Conservation (phyloP, 768 basidiomycete species). For the Pleurotus ostreatus region DNA sequence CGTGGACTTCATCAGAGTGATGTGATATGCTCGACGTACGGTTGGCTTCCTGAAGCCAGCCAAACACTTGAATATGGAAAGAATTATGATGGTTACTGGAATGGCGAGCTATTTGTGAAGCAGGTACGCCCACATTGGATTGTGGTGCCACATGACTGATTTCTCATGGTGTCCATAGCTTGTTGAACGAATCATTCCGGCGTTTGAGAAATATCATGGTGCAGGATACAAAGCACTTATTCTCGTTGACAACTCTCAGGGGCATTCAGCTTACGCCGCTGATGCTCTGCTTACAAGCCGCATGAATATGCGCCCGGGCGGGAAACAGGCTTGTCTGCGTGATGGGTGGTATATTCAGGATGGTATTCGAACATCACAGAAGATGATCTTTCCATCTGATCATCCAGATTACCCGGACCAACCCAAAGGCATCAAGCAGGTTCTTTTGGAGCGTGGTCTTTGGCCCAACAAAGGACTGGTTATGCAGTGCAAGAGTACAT, state of each 20-base stretch:
- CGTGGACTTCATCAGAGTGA: slow-evolving; percentile 32
- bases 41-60: slow-evolving; percentile 25
- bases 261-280: slow-evolving; percentile 31
- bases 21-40: slow-evolving; percentile 29
- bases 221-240: slow-evolving; percentile 30
- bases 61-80: slow-evolving; percentile 37
- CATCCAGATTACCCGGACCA: slow-evolving; percentile 24
- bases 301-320: slow-evolving; percentile 35
- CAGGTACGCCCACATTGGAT: slow-evolving; percentile 13
- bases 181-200: slow-evolving; percentile 23
- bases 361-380: slow-evolving; percentile 22
- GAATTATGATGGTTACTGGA: slow-evolving; percentile 38
- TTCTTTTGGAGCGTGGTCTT: slow-evolving; percentile 22
- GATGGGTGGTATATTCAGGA: slow-evolving; percentile 26
- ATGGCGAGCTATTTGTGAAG: slow-evolving; percentile 22
- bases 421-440: slow-evolving; percentile 25
- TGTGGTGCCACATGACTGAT: slow-evolving; percentile 11
- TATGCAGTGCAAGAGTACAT: slow-evolving; percentile 8
- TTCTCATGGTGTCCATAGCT: slow-evolving; percentile 14
- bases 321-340: slow-evolving; percentile 30
- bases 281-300: slow-evolving; percentile 29
- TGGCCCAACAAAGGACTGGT: slow-evolving; percentile 7
- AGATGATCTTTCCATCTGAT: slow-evolving; percentile 30
- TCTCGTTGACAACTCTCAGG: slow-evolving; percentile 39
- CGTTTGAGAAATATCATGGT: slow-evolving; percentile 25